These are phyloP conservation scores for Astrothelium subdiscretum DNA, from an alignment of 495 filamentous ascomycete genomes.

Conservation along the genomic window DNA sequence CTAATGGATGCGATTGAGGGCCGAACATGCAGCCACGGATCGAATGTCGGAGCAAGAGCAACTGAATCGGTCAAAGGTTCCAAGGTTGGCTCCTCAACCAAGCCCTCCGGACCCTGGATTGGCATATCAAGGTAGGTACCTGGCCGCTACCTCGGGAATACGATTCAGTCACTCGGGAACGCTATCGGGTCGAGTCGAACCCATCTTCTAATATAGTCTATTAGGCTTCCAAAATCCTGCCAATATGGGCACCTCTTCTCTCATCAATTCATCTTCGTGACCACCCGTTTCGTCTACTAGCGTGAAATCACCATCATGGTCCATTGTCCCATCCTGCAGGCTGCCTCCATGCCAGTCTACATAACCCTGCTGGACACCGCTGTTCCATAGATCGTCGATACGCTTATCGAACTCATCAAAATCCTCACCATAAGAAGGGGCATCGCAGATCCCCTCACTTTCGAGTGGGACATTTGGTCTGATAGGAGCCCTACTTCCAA, in stretches of 20 bases:
- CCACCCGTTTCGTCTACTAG: neutral
- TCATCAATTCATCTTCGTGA: slow-evolving; percentile 2
- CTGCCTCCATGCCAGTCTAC: neutral
- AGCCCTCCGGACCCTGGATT: too few species aligned
- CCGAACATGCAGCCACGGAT: neutral
- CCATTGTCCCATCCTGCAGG: neutral
- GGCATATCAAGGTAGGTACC: too few species aligned
- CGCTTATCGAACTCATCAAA: neutral
- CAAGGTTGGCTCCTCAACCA: neutral
- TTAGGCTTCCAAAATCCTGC: slow-evolving; percentile 28
- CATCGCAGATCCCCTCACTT: neutral
- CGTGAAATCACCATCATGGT: neutral
- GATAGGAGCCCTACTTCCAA: neutral
- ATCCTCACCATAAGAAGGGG: neutral
- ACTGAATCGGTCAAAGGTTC: neutral
- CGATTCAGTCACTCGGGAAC: neutral
- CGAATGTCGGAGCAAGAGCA: neutral
- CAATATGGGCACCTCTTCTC: slow-evolving; percentile 8
- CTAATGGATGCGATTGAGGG: neutral
- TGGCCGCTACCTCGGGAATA: slow-evolving; percentile 3
- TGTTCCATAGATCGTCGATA: neutral
- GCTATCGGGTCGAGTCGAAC: neutral
- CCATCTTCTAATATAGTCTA: slow-evolving; percentile 21
- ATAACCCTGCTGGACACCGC: neutral
- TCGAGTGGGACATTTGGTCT: neutral